These are phyloP conservation scores for Gossypium lobatum DNA, from an alignment of 441 rosid genomes.

Conservation along the genomic window DNA sequence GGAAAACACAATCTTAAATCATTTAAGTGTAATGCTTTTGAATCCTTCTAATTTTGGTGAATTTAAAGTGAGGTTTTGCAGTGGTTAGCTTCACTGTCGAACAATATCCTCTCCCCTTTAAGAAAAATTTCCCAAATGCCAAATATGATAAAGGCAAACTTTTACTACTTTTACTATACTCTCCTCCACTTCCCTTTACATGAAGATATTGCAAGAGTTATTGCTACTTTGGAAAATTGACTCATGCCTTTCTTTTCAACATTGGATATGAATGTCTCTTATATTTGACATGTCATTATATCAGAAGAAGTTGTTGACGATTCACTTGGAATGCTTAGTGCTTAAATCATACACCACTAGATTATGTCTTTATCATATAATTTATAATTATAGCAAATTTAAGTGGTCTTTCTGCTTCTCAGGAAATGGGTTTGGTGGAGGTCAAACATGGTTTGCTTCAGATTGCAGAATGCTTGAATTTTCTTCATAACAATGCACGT, in stretches of 20 bases:
- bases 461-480: constrained; percentile 83
- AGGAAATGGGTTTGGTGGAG: constrained; percentile 97
- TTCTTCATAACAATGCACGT: constrained; percentile 82
- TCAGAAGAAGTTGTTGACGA: background rate
- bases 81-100: background rate
- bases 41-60: background rate
- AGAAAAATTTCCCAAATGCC: background rate
- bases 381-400: background rate
- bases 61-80: background rate
- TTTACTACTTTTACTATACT: background rate
- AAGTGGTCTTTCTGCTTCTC: constrained; percentile 20
- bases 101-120: background rate
- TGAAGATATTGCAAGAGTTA: background rate
- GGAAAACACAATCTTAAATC: background rate
- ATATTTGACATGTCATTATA: background rate
- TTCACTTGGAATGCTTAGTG: background rate
- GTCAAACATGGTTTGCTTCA: constrained; percentile 95
- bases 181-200: background rate
- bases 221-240: background rate
- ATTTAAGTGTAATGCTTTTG: background rate
- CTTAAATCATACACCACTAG: background rate
- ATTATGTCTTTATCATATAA: background rate
- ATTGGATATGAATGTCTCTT: background rate
- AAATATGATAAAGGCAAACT: background rate
- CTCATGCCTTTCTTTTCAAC: background rate